Base-by-base conservation (phyloP, 306 rosid genomes). In the Prinsepia uniflora region DNA sequence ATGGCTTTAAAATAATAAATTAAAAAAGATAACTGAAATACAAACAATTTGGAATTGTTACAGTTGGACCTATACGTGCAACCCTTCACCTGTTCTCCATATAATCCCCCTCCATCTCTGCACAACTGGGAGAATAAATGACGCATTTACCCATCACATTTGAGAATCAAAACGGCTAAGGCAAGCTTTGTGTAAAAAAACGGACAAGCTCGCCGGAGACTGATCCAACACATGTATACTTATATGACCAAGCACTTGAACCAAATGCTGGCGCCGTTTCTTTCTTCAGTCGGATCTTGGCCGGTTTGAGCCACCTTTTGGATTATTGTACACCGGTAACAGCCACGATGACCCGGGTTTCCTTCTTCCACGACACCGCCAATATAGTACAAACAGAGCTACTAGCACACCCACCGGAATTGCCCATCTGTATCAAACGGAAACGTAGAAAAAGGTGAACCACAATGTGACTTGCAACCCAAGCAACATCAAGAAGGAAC, bases 281-380 rank as follows among this genome's bases (percentile, higher is more conserved):
- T 72, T 12, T 61, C 9, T 34, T 20, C 46, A 91, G 62, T 95
- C 99, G 53, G 93, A 76, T 82, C 99, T 82, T 52, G 88, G 78
- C 46, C 97, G 84, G 48, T 80, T 86, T 20, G 84, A 52, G 45
- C 96, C 89, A 40, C 63, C 82, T 61, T 86, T 91, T 14, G 76
- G 77, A 81, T 65, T 78, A 78, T 75, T 82, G 84, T 86, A 86
- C 71, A 91, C n/a, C 19, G 99, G 99, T 63, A 95, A 74, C 66
- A 83, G 58, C 92, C 98, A 84, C 47, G 75, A 81, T 7, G 96
- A 76, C 52, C 96, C 93, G 39, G 82, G 74, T 76, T 87, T 91
- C 63, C 84, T 83, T 77, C 75, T 88, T 55, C 96, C 97, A 42
- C 63, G 83, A 95, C 97, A 95, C 81, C 96, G 88, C 96, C 96